Percentiles rank a stretch among this genome's conserved stretches.
These are phyloP conservation scores for Stylosanthes scabra DNA, from an alignment of 331 rosid genomes.

Conservation along the genomic window DNA sequence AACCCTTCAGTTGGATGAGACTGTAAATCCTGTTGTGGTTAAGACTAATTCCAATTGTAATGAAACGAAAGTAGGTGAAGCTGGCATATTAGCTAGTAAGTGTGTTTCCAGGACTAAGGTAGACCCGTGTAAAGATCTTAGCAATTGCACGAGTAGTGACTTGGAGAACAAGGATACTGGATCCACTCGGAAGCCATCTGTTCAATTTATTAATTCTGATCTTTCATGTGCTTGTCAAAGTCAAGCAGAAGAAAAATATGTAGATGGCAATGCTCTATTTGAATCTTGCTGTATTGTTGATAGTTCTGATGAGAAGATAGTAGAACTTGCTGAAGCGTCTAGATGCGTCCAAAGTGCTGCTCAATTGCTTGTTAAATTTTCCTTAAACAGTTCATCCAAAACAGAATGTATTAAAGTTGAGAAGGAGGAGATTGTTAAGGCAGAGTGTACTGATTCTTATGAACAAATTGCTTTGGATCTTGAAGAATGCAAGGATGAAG, in stretches of 20 bases:
- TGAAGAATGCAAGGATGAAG: constrained; percentile 47
- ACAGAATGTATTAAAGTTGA: constrained; percentile 29
- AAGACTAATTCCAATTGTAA: constrained; percentile 35
- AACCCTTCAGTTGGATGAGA: constrained; percentile 37
- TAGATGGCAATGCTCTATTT: constrained; percentile 11
- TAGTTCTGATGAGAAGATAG: constrained; percentile 16
- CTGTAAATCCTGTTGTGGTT: constrained; percentile 22
- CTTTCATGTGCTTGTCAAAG: constrained; percentile 29
- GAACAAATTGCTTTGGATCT: constrained; percentile 54
- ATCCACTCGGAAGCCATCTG: constrained; percentile 14
- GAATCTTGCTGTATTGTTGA: constrained; percentile 27
- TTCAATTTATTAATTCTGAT: constrained; percentile 17
- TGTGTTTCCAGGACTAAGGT: constrained; percentile 15
- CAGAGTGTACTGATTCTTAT: constrained; percentile 52
- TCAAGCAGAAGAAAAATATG: constrained; percentile 28
- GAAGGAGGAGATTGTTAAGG: constrained; percentile 38
- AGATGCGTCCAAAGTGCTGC: constrained; percentile 52
- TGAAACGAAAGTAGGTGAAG: constrained; percentile 37
- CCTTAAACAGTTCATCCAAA: constrained; percentile 31
- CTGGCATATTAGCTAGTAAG: constrained; percentile 26
- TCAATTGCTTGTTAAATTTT: constrained; percentile 44
- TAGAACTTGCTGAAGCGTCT: constrained; percentile 45
- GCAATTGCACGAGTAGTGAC: constrained; percentile 22
- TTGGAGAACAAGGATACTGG: constrained; percentile 15
- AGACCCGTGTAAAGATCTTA: constrained; percentile 25